These are phyloP conservation scores for Uronychia setigera DNA, from an alignment of 73 alveolate species.

Conservation along the genomic window DNA sequence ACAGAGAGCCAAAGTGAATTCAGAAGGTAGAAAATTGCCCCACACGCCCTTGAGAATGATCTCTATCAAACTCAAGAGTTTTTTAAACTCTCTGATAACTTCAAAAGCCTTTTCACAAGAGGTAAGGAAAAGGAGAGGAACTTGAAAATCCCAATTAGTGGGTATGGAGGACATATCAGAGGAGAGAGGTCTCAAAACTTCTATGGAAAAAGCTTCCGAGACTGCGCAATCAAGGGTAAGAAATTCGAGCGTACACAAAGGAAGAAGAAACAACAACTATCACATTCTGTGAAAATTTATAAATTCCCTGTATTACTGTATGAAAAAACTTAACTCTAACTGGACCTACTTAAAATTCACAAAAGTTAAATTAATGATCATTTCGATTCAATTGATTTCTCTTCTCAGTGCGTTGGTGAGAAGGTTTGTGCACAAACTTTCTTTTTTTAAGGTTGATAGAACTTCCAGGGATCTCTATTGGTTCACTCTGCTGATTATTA, in stretches of 20 bases:
- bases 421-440: too few species aligned
- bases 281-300: too few species aligned
- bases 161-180: conserved; percentile 70
- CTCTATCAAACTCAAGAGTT: conserved; percentile 34
- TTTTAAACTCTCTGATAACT: conserved; percentile 59
- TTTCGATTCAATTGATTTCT: too few species aligned
- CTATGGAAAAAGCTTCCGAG: conserved; percentile 65
- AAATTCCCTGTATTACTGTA: too few species aligned
- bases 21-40: conserved; percentile 2
- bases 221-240: conserved; percentile 53
- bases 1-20: conserved; percentile 5
- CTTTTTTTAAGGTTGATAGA: too few species aligned
- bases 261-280: too few species aligned
- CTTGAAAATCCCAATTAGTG: conserved; percentile 59
- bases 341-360: not conserved
- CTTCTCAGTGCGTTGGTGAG: too few species aligned
- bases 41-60: conserved; percentile 38
- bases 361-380: not conserved
- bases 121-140: conserved; percentile 59
- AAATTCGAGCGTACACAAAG: conserved; percentile 58
- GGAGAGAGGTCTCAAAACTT: conserved; percentile 64
- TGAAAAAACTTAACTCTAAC: not conserved
- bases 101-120: conserved; percentile 53
- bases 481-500: too few species aligned
- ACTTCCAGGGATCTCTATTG: too few species aligned